These are phyloP conservation scores for Penicillium sp. DNA, from an alignment of 2,329 filamentous ascomycete species.

Conservation along the genomic window DNA sequence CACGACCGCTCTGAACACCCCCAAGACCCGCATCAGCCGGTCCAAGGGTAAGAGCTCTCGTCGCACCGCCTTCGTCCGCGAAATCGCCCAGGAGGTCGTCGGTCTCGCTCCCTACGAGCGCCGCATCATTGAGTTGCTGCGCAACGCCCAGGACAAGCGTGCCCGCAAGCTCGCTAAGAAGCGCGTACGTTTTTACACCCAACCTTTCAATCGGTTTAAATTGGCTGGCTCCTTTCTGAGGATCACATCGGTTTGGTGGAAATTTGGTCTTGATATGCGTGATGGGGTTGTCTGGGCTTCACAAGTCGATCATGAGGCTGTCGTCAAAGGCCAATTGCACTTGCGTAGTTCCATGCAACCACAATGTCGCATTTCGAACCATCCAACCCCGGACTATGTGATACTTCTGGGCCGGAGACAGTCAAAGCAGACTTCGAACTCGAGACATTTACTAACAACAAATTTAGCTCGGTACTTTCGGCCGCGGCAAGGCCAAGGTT, in stretches of 20 bases:
- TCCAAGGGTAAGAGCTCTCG: conserved; percentile 97
- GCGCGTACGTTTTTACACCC: conserved; percentile 65
- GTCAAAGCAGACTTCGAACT: background rate
- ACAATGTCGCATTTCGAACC: background rate
- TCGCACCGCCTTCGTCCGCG: conserved; percentile 93
- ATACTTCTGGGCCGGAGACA: background rate
- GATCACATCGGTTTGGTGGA: background rate
- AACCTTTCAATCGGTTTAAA: background rate
- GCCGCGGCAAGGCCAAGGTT: conserved; percentile 98
- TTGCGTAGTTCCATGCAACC: background rate
- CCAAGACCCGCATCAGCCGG: conserved; percentile 75
- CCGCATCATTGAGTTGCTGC: conserved; percentile 97
- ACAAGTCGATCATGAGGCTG: background rate
- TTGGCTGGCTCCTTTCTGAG: background rate
- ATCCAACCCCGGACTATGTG: background rate
- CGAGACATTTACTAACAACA: conserved; percentile 2
- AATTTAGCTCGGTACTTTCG: conserved; percentile 88
- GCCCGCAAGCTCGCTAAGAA: conserved; percentile 99
- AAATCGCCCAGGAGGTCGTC: conserved; percentile 97
- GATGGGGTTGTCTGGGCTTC: conserved; percentile 3
- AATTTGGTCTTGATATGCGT: background rate
- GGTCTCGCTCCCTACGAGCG: conserved; percentile 96
- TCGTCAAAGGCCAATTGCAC: background rate
- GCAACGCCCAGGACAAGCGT: conserved; percentile 99
- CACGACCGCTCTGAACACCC: conserved; percentile 72